Evolutionary conservation across 208 protist genomes (phyloP), one percentile per base, ranked within the genome.

Genomic region (Crithidia sp.): DNA sequence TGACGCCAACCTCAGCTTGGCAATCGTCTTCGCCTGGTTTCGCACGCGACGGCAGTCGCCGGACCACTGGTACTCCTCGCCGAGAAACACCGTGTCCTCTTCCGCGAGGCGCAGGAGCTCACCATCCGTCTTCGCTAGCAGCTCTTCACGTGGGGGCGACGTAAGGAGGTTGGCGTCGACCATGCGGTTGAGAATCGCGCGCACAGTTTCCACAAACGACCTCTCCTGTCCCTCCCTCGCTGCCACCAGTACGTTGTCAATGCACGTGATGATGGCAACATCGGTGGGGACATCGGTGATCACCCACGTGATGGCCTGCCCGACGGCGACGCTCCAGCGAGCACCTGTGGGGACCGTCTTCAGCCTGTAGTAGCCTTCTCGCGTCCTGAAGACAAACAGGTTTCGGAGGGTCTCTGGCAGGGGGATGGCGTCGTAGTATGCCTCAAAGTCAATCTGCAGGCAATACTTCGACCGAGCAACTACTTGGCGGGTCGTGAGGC

Each of bases 11-110:
- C 57, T 37, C 54, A 82, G 70, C 65, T 77, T 82, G 10, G 70
- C 71, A n/a, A 81, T 65, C 59, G 76, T 81, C 61, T 81, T 81
- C 50, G 62, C 6, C 17, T 62, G 71, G 71, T 81, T 76, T 69
- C 70, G 70, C 56, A 81, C 71, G 54, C 61, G 49, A 17, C 76
- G 60, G 17, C 67, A 8, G 13, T 5, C 13, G 2, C 71, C 71
- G 6, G 6, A 52, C 77, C 66, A 77, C 41, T 39, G 63, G 66
- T 74, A 82, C 67, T 70, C 77, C 60, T 82, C 71, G 8, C 77
- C 71, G 28, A 58, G 54, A 58, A 58, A 58, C 54, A 58, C 54
- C 16, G 16, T 58, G 28, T 58, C 28, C 6, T 14, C 54, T 14
- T 58, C 8, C 6, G 54, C 54, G 8, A 58, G 16, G 9, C 8